These are phyloP conservation scores for Opeltia flavorubescens DNA, from an alignment of 495 filamentous ascomycete genomes.

Conservation along the genomic window DNA sequence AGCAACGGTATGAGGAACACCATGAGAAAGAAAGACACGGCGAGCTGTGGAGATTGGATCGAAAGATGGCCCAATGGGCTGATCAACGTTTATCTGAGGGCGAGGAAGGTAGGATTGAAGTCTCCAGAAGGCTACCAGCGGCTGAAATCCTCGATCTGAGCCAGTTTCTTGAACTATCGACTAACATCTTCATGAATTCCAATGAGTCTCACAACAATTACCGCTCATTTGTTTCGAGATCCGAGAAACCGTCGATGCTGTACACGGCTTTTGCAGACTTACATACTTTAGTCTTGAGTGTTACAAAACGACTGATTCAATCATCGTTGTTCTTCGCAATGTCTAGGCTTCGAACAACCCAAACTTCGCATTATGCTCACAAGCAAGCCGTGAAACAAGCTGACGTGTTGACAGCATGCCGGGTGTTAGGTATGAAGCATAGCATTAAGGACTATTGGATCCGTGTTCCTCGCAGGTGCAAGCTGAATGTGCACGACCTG, in stretches of 20 bases:
- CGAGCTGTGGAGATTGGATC: conserved; percentile 40
- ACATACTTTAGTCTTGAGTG: conserved; percentile 46
- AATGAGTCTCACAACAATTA: conserved; percentile 50
- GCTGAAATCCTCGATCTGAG: conserved; percentile 42
- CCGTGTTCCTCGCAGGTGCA: conserved; percentile 41
- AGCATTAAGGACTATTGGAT: conserved; percentile 42
- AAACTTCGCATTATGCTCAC: conserved; percentile 19
- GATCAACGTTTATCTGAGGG: conserved; percentile 19
- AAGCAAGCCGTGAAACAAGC: conserved; percentile 29
- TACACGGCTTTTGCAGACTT: conserved; percentile 60
- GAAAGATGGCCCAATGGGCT: conserved; percentile 26
- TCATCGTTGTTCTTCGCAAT: conserved; percentile 51
- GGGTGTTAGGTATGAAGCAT: conserved; percentile 35
- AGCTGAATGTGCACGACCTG: conserved; percentile 38
- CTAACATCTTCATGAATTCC: conserved; percentile 67
- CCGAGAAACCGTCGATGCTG: conserved; percentile 48
- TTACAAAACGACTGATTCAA: conserved; percentile 56
- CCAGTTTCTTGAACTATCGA: conserved; percentile 51
- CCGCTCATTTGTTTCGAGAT: conserved; percentile 31
- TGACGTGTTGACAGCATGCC: conserved; percentile 54
- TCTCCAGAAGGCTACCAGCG: conserved; percentile 29
- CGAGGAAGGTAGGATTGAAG: conserved; percentile 18
- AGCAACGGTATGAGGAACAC: conserved; percentile 40
- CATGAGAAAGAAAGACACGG: conserved; percentile 40
- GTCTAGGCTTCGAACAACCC: conserved; percentile 36